Conservation (phyloP, 768 basidiomycete genomes). For the Cystofilobasidium capitatum region DNA sequence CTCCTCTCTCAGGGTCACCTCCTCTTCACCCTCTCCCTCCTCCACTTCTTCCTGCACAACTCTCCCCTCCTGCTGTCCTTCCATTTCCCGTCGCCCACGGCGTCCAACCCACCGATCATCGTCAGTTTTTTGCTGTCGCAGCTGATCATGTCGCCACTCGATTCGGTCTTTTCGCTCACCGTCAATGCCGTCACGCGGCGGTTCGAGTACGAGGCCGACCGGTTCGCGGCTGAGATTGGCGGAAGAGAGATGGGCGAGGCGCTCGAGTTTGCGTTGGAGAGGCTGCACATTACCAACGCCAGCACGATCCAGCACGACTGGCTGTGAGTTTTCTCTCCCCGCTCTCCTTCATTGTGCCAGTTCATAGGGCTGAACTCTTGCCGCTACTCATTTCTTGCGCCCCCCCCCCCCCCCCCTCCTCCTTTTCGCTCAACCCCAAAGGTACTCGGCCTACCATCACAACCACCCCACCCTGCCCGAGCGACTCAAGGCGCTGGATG, state of each 20-base stretch:
- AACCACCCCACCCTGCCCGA: slow-evolving; percentile 92
- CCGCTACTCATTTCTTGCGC: too few species aligned
- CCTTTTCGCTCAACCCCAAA: background rate
- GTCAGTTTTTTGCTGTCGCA: slow-evolving; percentile 82
- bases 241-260: slow-evolving; percentile 72
- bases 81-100: slow-evolving; percentile 59
- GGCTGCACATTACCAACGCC: slow-evolving; percentile 83
- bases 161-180: slow-evolving; percentile 58
- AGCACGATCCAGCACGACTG: slow-evolving; percentile 91
- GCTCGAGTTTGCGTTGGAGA: slow-evolving; percentile 69
- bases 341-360: background rate
- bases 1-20: slow-evolving; percentile 77
- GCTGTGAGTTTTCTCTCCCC: slow-evolving; percentile 50
- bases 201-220: slow-evolving; percentile 90
- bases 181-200: slow-evolving; percentile 74
- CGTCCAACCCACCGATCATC: slow-evolving; percentile 60
- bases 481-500: slow-evolving; percentile 68
- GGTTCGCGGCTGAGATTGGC: slow-evolving; percentile 53
- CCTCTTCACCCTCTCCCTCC: slow-evolving; percentile 71
- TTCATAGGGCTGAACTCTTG: slow-evolving; percentile 3
- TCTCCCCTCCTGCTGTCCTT: slow-evolving; percentile 70
- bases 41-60: slow-evolving; percentile 80
- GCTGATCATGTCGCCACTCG: slow-evolving; percentile 74
- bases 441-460: slow-evolving; percentile 87
- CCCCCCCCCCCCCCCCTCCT: background rate